Evolutionary conservation across 2,329 filamentous ascomycete genomes (phyloP).

Genomic region (Aspergillus sclerotialis): DNA sequence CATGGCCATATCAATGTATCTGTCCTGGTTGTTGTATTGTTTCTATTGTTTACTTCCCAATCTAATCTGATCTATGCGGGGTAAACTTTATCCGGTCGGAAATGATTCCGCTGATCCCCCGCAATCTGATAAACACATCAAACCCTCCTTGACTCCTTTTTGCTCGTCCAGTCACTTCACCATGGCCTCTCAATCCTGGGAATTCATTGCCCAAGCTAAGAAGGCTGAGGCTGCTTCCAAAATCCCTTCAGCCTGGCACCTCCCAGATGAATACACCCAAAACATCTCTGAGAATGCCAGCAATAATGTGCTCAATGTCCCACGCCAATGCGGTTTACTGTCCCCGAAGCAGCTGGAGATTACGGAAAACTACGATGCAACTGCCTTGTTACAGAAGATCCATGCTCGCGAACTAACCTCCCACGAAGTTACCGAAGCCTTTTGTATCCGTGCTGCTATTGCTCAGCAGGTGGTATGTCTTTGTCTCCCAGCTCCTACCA

Average conservation of each 20-base stretch:
- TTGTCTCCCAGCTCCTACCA: not conserved
- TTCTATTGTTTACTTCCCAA: too few species aligned
- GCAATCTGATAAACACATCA: too few species aligned
- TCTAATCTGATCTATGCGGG: too few species aligned
- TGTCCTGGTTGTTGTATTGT: too few species aligned
- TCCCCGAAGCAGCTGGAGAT: constrained; percentile 1
- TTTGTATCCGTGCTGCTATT: constrained; percentile 17
- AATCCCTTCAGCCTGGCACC: constrained; percentile 8
- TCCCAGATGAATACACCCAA: constrained; percentile 4
- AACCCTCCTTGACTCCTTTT: too few species aligned
- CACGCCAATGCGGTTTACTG: not conserved
- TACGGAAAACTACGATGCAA: constrained; percentile 1
- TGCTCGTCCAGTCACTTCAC: too few species aligned
- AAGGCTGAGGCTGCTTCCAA: constrained; percentile 6
- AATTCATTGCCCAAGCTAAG: constrained; percentile 6
- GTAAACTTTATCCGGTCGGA: too few species aligned
- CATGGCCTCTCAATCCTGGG: constrained; percentile 4
- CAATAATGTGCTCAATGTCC: constrained; percentile 1
- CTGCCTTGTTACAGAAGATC: constrained; percentile 16
- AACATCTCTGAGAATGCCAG: constrained; percentile 1
- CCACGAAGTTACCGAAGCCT: constrained; percentile 40
- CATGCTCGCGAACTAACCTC: constrained; percentile 34
- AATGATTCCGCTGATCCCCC: too few species aligned
- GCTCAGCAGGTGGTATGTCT: constrained; percentile 28
- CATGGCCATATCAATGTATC: too few species aligned